Evolutionary conservation across 352 stramenopile genomes (phyloP), one percentile per base, ranked within the genome.

Genomic region (Globisporangium perplexum): DNA sequence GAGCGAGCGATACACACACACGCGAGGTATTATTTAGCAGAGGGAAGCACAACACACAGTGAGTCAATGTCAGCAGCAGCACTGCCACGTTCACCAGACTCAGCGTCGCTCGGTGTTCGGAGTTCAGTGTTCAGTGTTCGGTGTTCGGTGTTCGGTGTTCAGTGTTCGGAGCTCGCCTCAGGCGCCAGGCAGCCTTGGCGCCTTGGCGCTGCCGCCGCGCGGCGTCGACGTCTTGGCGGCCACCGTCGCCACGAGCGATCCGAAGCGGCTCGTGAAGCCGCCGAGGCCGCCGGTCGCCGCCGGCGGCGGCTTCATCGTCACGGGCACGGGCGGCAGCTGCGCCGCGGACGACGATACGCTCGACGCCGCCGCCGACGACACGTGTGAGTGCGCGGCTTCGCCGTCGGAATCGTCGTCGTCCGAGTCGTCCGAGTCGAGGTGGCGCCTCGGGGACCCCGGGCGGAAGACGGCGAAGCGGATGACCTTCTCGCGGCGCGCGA

Each of bases 381-480:
- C n/a, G 51, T 78, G 57, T 20, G 50, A 63, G 11, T 70, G 71
- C 39, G 60, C 52, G 24, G 60, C 65, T 6, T 20, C 30, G n/a
- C 72, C 54, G 26, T 76, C 74, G 7, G 66, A 82, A n/a, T 66
- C 57, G 22, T 85, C 72, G 15, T 69, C 74, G 35, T 77, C 71
- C 12, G 64, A 79, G 17, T 66, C 57, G 36, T 85, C 72, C 18
- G 74, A 84, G 20, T 74, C 66, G 15, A 58, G 23, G 39, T 59
- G 57, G 31, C 77, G 68, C 47, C 68, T 71, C n/a, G 66, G 71
- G 7, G 74, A 79, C 8, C 69, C 73, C 1, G 77, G 75, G 7
- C 69, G 71, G 62, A 90, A 90, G 39, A 84, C 74, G 4, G 82
- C 82, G 47, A 92, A 90, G 26, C 82, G 82, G 54, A 92, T 88